Base-by-base conservation (phyloP, 345 rosid species). In the Jatropha curcas region DNA sequence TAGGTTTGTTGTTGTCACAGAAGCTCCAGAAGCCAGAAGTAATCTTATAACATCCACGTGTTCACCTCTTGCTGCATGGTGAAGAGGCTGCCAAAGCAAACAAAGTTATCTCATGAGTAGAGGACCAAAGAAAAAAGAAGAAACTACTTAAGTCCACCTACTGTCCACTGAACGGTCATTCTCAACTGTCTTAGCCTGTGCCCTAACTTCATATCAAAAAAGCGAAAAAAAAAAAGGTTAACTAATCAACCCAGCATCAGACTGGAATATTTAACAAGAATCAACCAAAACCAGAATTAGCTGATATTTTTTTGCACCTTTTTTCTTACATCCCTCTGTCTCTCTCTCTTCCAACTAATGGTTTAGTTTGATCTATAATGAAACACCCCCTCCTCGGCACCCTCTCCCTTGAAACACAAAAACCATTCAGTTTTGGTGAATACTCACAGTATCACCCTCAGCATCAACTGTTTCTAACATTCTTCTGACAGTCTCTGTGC, bases 21-120 rank as follows among this genome's bases (percentile, higher is more conserved):
- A 90, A 73, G 98, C 94, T 22, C 97, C 94, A 63, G 85, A 78
- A 56, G 82, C 77, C 68, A 95, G 82, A 77, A 95, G 84, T 76
- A 85, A 79, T 46, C 88, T 84, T 61, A 92, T 74, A 61, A 92
- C 91, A 31, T 89, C 87, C 30, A 68, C 85, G 67, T 95, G 99
- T 52, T 90, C 97, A 65, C 97, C 99, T 81, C 98, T 86, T 30
- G 96, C 98, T 27, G 98, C 98, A 56, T 92, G 97, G 81, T 95
- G 99, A 70, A 95, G 93, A 69, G 99, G 98, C 98, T 92, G 81
- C 56, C n/a, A 41, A 61, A 48, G 19, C 7, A 17, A 30, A 60
- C 45, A 61, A 56, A 37, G 57, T n/a, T n/a, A n/a, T 43, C 37
- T 43, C 11, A 16, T 8, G 20, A 28, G 17, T 31, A 9, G 12